Percentiles rank a stretch among this genome's conserved stretches.
These are phyloP conservation scores for Epichloe hybrida DNA, from an alignment of 2,329 filamentous ascomycete species.

Conservation along the genomic window DNA sequence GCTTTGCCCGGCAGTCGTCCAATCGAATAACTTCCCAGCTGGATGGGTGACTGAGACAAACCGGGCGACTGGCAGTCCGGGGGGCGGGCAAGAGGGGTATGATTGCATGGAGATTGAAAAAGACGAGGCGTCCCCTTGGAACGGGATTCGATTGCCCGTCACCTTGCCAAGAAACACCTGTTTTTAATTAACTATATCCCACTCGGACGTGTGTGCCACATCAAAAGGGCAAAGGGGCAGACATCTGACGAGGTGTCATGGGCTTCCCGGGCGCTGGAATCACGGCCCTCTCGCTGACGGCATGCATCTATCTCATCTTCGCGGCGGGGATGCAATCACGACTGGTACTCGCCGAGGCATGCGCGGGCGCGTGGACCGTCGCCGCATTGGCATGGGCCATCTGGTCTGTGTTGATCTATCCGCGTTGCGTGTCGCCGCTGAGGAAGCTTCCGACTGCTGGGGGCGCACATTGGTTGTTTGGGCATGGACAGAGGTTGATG, in stretches of 20 bases:
- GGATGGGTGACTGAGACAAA: no score
- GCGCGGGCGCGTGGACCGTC: conserved; percentile 22
- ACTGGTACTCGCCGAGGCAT: conserved; percentile 18
- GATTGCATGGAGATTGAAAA: neutral
- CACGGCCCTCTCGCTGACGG: conserved; percentile 13
- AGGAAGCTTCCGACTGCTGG: conserved; percentile 32
- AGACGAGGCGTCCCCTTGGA: neutral
- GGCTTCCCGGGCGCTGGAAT: conserved; percentile 5
- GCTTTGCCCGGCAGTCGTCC: no score
- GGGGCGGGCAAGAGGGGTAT: no score
- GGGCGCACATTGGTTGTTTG: conserved; percentile 30
- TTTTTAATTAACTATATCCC: no score
- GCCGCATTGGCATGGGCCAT: conserved; percentile 22
- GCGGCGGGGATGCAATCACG: conserved; percentile 16
- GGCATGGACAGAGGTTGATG: conserved; percentile 31
- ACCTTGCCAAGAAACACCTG: no score
- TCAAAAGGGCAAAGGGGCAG: neutral
- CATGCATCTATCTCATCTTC: conserved; percentile 10
- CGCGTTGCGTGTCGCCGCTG: conserved; percentile 35
- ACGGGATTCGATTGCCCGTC: neutral
- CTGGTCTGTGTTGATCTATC: conserved; percentile 35
- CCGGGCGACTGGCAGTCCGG: no score
- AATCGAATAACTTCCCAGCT: no score
- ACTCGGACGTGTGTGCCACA: neutral
- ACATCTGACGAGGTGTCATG: neutral